Base-by-base conservation (phyloP, 2,329 filamentous ascomycete species). In the Curvularia lunata region DNA sequence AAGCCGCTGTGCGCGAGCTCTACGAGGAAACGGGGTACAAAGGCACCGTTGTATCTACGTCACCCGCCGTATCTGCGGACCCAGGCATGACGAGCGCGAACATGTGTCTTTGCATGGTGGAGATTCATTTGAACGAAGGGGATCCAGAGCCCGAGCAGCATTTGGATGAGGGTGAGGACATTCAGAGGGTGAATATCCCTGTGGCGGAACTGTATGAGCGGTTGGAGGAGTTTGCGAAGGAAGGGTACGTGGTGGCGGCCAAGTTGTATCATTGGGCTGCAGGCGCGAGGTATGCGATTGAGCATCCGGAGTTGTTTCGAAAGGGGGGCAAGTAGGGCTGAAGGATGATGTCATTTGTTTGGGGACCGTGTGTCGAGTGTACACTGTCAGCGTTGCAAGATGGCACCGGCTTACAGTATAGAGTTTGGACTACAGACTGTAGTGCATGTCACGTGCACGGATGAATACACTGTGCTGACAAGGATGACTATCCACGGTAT, bases 11-110 rank as follows among this genome's bases (percentile, higher is more conserved):
- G 1, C 77, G 85, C 21, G 85, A 88, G 70, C 74, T 88, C 48
- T 85, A 80, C 65, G 85, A 88, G 72, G 85, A 88, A 72, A 87
- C 85, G 0, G 85, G 85, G 8, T 87, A 87, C 69, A 78, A 85
- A 52, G 87, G 84, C 27, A 66, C 58, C 10, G 66, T 75, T 0
- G 45, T 70, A 4, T 59, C 52, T 10, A 61, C 62, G 4, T 59
- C 54, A 4, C 67, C 67, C 0, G 52, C 65, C 0, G 67, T 70
- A 6, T 60, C 67, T 4, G 69, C 69, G 34, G 69, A 71, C 23
- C 69, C 69, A 13, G 69, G 69, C 0, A 71, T 71, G 69, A 68
- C 62, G 48, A 65, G 57, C 52, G 69, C 69, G 37, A 71, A 71
- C 23, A 56, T 70, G 58, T 62, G 59, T 52, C 48, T 71, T 47